Base-by-base conservation (phyloP, 1,284 basidiomycete species). In the Leccinum pallidistipes region DNA sequence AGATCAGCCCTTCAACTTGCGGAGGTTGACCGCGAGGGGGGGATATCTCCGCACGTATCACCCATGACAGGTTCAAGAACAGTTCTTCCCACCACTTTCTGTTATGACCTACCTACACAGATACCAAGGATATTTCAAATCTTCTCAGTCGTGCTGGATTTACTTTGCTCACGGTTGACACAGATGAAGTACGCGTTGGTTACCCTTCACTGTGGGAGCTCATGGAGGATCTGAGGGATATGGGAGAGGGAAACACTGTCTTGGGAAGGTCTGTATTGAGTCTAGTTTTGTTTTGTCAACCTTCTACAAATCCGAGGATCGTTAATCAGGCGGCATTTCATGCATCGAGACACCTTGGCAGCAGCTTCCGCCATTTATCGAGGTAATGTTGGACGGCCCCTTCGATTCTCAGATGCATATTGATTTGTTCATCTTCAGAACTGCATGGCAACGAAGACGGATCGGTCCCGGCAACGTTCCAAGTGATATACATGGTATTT, bases 181-280 rank as follows among this genome's bases (percentile, higher is more conserved):
- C 92, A 50, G 97, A 99, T 72, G 97, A 99, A 78, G 82, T 99
- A 27, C 87, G 86, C 62, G 88, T 98, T 40, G 85, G 86, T 9
- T 99, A 98, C 71, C 97, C 97, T 0, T 92, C 88, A 58, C 97
- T 98, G 83, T 98, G 92, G 88, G 97, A 99, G 75, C 83, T 99
- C 16, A 84, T 99, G 74, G 87, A 95, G 55, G 97, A 99, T 74
- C 77, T 99, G 52, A 83, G 87, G 55, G 90, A 94, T 73, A 99
- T 99, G 97, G 97, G 97, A 52, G 97, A 99, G 76, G 89, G 86
- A 59, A 99, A 98, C 72, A 94, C 96, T 5, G 86, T 97, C 38
- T 79, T 96, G 57, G 92, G 90, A 66, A 82, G 94, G 86, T 91
- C 66, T 49, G 59, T 29, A 78, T 62, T 16, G 29, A 12, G 29